These are phyloP conservation scores for Phytophthora foliorum DNA, from an alignment of 352 stramenopile genomes.

Conservation along the genomic window DNA sequence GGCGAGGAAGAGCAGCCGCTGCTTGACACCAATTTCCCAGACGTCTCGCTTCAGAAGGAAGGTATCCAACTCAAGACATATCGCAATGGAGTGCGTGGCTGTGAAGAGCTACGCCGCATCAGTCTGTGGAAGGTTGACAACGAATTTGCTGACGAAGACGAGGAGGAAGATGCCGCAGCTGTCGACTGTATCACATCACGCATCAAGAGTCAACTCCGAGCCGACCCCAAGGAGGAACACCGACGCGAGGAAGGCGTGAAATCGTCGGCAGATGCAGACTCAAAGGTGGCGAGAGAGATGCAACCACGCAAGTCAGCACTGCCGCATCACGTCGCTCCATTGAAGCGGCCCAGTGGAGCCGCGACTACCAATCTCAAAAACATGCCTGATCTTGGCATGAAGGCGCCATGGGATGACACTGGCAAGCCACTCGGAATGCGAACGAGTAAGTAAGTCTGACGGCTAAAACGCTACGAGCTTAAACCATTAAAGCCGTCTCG, in stretches of 20 bases:
- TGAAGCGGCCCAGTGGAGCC: slow-evolving; percentile 61
- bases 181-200: slow-evolving; percentile 41
- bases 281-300: slow-evolving; percentile 59
- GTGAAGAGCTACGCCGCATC: slow-evolving; percentile 70
- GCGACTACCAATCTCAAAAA: slow-evolving; percentile 58
- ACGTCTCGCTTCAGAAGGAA: slow-evolving; percentile 92
- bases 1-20: slow-evolving; percentile 92
- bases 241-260: slow-evolving; percentile 76
- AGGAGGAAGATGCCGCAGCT: slow-evolving; percentile 41
- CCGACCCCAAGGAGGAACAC: slow-evolving; percentile 66
- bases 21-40: slow-evolving; percentile 94
- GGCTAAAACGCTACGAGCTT: slow-evolving; percentile 3
- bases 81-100: slow-evolving; percentile 71
- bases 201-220: slow-evolving; percentile 33
- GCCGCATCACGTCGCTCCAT: slow-evolving; percentile 81
- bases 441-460: slow-evolving; percentile 39
- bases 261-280: slow-evolving; percentile 41
- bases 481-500: not conserved
- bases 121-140: slow-evolving; percentile 87
- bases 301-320: slow-evolving; percentile 71
- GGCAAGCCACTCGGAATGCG: slow-evolving; percentile 76
- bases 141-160: slow-evolving; percentile 64
- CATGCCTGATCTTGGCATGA: slow-evolving; percentile 77
- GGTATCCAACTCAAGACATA: slow-evolving; percentile 90
- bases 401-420: slow-evolving; percentile 84